A percentile compares a stretch with the other conserved stretches of the same genome.
Evolutionary conservation across 2,329 filamentous ascomycete genomes (phyloP).

Genomic region (Cordyceps javanica): DNA sequence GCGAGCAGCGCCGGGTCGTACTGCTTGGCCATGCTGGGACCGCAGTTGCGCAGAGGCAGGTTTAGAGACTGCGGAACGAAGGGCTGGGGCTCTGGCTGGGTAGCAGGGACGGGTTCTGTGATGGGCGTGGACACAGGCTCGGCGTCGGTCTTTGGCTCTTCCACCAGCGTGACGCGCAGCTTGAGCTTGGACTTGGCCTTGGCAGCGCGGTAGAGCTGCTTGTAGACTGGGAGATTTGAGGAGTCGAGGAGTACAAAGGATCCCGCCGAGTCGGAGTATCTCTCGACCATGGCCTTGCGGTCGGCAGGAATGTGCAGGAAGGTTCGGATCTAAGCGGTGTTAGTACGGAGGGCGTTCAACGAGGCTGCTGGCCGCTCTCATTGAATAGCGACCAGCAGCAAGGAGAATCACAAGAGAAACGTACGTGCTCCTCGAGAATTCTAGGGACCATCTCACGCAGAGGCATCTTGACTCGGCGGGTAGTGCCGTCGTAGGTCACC

Average conservation of each 20-base stretch:
- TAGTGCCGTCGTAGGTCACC: slow-evolving; percentile 67
- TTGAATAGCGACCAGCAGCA: not conserved
- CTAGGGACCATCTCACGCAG: slow-evolving; percentile 73
- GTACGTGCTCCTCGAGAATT: slow-evolving; percentile 77
- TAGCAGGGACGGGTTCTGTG: slow-evolving; percentile 24
- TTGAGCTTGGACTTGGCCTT: slow-evolving; percentile 98
- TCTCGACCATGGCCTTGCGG: slow-evolving; percentile 62
- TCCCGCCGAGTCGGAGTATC: slow-evolving; percentile 88
- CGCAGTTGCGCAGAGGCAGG: slow-evolving; percentile 20
- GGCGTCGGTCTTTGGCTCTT: slow-evolving; percentile 27
- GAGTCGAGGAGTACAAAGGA: slow-evolving; percentile 74
- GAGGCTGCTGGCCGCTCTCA: not conserved
- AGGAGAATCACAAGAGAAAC: slow-evolving; percentile 29
- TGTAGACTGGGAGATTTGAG: slow-evolving; percentile 77
- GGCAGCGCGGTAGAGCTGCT: slow-evolving; percentile 91
- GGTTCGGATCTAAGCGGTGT: slow-evolving; percentile 26
- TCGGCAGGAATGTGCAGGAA: slow-evolving; percentile 30
- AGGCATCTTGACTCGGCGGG: slow-evolving; percentile 82
- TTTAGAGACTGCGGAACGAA: slow-evolving; percentile 16
- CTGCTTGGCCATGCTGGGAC: slow-evolving; percentile 21
- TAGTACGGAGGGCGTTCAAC: not conserved
- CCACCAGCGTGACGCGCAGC: slow-evolving; percentile 59
- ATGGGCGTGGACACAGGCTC: slow-evolving; percentile 45
- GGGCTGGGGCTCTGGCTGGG: slow-evolving; percentile 17
- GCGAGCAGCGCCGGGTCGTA: slow-evolving; percentile 22